Evolutionary conservation across 2,329 filamentous ascomycete species (phyloP).

Genomic region (Trichoderma koningiopsis): DNA sequence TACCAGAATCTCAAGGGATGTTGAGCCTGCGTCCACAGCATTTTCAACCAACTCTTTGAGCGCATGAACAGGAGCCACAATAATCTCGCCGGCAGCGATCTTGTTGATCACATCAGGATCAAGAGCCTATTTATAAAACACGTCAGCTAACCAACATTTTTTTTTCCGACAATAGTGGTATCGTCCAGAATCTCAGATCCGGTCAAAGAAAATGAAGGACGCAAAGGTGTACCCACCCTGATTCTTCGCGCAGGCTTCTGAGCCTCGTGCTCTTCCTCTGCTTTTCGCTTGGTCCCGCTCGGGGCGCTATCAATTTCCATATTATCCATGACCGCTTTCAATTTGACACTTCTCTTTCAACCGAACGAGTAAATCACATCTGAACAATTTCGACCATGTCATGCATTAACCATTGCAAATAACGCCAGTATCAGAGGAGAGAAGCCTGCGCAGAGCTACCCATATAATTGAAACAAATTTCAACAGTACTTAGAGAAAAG

Average conservation of each 20-base stretch:
- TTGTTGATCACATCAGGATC: slow-evolving; percentile 96
- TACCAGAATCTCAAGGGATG: slow-evolving; percentile 83
- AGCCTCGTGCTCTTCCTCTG: slow-evolving; percentile 42
- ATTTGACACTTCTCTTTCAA: neutral
- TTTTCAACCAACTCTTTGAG: slow-evolving; percentile 97
- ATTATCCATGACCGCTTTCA: slow-evolving; percentile 32
- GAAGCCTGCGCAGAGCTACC: neutral
- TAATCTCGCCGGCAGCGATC: slow-evolving; percentile 97
- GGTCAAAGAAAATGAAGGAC: neutral
- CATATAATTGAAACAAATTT: neutral
- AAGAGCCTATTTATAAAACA: slow-evolving; percentile 61
- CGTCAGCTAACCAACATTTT: neutral
- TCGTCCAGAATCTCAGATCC: neutral
- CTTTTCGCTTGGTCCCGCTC: slow-evolving; percentile 54
- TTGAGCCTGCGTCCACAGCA: slow-evolving; percentile 94
- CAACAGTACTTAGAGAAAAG: neutral
- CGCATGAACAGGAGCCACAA: slow-evolving; percentile 93
- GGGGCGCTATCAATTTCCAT: slow-evolving; percentile 48
- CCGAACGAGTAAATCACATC: neutral
- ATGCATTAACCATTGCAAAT: neutral
- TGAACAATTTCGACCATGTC: neutral
- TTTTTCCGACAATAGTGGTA: neutral
- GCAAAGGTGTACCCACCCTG: slow-evolving; percentile 48
- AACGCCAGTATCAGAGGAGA: slow-evolving; percentile 5
- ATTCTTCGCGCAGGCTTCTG: slow-evolving; percentile 51